A percentile compares a stretch with the other conserved stretches of the same genome.
Evolutionary conservation across 306 rosid species (phyloP).

Genomic region (Mimosa bimucronata): DNA sequence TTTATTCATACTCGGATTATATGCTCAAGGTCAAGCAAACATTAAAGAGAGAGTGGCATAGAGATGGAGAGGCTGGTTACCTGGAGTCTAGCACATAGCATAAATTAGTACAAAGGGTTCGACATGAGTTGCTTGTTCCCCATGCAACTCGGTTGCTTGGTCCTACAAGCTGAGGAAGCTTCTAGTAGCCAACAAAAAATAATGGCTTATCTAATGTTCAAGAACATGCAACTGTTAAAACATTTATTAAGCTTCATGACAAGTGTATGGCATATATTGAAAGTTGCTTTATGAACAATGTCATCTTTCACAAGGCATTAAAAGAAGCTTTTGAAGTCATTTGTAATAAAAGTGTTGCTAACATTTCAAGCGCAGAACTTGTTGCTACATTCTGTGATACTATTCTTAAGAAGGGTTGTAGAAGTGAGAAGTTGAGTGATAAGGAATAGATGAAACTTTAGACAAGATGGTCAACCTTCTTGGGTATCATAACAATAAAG

Average conservation of each 20-base stretch:
- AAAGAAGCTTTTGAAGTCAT: background rate
- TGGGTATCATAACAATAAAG: background rate
- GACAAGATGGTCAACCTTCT: background rate
- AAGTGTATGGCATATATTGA: constrained; percentile 55
- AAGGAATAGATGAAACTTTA: background rate
- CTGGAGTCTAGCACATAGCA: background rate
- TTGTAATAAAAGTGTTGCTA: background rate
- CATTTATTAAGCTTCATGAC: constrained; percentile 60
- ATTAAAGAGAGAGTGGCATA: background rate
- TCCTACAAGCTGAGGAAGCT: background rate
- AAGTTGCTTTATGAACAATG: constrained; percentile 49
- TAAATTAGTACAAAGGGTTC: background rate
- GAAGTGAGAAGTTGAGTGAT: background rate
- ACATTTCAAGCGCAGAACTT: background rate
- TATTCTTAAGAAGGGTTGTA: background rate
- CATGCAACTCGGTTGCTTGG: background rate
- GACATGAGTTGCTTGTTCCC: background rate
- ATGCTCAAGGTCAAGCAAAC: background rate
- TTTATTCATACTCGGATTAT: background rate
- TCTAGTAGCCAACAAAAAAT: constrained; percentile 35
- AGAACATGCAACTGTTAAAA: background rate
- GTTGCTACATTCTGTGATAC: background rate
- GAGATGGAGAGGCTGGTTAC: background rate
- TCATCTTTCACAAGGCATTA: constrained; percentile 35
- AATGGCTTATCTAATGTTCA: background rate